Percentiles rank a stretch among this genome's conserved stretches.
Conservation (phyloP, 2,329 filamentous ascomycete genomes). For the Dothideomycetidae sp. region DNA sequence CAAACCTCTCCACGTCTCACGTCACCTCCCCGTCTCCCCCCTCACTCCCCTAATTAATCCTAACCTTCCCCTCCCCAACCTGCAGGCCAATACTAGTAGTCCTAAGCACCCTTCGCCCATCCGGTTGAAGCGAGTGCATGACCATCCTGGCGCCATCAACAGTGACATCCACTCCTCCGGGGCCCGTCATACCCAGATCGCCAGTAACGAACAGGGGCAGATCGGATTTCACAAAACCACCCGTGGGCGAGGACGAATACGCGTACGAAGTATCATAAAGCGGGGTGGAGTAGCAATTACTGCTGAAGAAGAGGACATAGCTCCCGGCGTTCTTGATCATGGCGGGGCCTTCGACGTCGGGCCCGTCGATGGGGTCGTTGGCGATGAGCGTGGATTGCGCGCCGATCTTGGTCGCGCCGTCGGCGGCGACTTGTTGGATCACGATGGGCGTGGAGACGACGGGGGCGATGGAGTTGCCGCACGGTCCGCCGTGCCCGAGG, state of each 20-base stretch:
- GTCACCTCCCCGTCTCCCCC: no score
- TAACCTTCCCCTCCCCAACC: no score
- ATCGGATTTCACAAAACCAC: slow-evolving; percentile 12
- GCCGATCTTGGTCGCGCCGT: slow-evolving; percentile 17
- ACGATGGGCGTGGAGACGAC: slow-evolving; percentile 15
- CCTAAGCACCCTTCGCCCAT: slow-evolving; percentile 12
- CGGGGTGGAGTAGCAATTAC: slow-evolving; percentile 13
- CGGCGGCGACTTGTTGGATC: slow-evolving; percentile 12
- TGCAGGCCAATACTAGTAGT: no score
- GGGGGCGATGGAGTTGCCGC: slow-evolving; percentile 11
- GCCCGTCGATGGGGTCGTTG: slow-evolving; percentile 17
- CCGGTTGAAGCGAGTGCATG: slow-evolving; percentile 14
- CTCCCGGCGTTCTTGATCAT: slow-evolving; percentile 16
- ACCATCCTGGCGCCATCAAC: slow-evolving; percentile 13
- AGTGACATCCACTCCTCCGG: slow-evolving; percentile 14
- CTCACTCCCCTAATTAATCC: no score
- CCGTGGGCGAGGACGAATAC: slow-evolving; percentile 9
- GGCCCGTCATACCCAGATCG: slow-evolving; percentile 11
- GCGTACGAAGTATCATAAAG: slow-evolving; percentile 14
- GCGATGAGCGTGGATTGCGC: slow-evolving; percentile 15
- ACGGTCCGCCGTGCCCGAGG: slow-evolving; percentile 13
- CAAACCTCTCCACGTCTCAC: no score
- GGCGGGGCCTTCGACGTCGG: slow-evolving; percentile 21
- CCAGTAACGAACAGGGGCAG: slow-evolving; percentile 16
- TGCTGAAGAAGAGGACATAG: slow-evolving; percentile 14